Percentiles rank a stretch among this genome's conserved stretches.
These are phyloP conservation scores for Ceriops zippeliana DNA, from an alignment of 345 rosid species.

Conservation along the genomic window DNA sequence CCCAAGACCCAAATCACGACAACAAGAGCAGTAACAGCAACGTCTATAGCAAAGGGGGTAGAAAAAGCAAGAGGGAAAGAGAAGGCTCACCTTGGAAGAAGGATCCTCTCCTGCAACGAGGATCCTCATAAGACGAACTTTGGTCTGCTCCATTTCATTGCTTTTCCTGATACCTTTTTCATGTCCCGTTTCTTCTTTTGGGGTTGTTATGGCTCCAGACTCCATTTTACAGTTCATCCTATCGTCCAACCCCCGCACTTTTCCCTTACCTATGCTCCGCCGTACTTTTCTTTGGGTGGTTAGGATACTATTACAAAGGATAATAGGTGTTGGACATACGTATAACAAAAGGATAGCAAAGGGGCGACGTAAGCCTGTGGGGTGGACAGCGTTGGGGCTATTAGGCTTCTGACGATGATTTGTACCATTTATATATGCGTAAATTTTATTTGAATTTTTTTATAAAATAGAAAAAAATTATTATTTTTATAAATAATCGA, in stretches of 20 bases:
- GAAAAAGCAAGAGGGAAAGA: background rate
- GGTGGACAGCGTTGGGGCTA: too few species aligned
- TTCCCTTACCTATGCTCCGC: background rate
- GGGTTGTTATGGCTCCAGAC: background rate
- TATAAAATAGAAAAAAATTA: too few species aligned
- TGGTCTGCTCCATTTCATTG: slow-evolving; percentile 22
- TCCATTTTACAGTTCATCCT: slow-evolving; percentile 2
- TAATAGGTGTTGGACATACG: too few species aligned
- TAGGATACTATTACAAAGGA: too few species aligned
- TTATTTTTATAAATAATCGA: too few species aligned
- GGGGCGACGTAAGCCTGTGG: too few species aligned
- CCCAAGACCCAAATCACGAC: too few species aligned
- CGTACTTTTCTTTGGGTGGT: too few species aligned
- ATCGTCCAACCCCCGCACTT: background rate
- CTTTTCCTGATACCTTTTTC: background rate
- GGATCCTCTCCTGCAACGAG: slow-evolving; percentile 33
- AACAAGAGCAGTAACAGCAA: background rate
- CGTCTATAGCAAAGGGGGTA: background rate
- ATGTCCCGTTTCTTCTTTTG: slow-evolving; percentile 2
- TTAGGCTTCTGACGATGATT: too few species aligned
- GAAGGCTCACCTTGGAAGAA: slow-evolving; percentile 29
- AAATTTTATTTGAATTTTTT: too few species aligned
- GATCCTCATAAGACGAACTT: slow-evolving; percentile 29
- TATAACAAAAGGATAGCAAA: too few species aligned
- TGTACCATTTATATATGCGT: too few species aligned